These are phyloP conservation scores for Saposhnikovia divaricata DNA, from an alignment of 129 eudicot genomes.

Conservation along the genomic window DNA sequence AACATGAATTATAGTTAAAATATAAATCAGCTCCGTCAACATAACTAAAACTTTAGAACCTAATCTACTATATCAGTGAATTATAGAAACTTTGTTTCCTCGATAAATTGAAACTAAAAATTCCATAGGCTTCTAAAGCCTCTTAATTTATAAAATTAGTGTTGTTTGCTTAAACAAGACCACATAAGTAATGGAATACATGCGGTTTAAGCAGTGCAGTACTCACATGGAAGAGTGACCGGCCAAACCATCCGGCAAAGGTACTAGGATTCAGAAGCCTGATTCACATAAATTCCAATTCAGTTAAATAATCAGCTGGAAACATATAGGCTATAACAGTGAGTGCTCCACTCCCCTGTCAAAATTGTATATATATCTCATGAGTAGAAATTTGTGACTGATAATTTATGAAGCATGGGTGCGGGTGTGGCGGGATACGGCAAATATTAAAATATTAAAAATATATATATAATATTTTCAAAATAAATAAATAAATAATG, in stretches of 20 bases:
- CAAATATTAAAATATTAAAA: too few species aligned
- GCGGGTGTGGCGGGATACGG: too few species aligned
- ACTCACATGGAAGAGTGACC: slow-evolving; percentile 93
- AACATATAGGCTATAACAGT: background rate
- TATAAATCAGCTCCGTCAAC: background rate
- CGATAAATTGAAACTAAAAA: background rate
- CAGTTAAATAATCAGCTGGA: slow-evolving; percentile 8
- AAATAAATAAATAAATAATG: too few species aligned
- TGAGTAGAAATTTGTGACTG: background rate
- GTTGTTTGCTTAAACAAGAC: background rate
- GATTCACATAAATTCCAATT: slow-evolving; percentile 22
- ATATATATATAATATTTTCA: too few species aligned
- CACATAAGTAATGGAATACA: background rate
- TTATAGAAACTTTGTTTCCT: background rate
- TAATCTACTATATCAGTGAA: background rate
- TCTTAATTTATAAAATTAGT: background rate
- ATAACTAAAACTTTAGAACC: background rate
- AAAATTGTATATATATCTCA: background rate
- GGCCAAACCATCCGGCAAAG: slow-evolving; percentile 99
- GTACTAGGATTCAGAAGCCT: slow-evolving; percentile 96
- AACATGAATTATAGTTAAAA: background rate
- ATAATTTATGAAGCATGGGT: too few species aligned
- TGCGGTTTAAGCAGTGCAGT: background rate
- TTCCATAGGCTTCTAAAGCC: background rate
- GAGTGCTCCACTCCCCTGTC: background rate